Evolutionary conservation across 2,329 filamentous ascomycete genomes (phyloP), one percentile per base, ranked within the genome.

Genomic region (Chrysoporthe cubensis): DNA sequence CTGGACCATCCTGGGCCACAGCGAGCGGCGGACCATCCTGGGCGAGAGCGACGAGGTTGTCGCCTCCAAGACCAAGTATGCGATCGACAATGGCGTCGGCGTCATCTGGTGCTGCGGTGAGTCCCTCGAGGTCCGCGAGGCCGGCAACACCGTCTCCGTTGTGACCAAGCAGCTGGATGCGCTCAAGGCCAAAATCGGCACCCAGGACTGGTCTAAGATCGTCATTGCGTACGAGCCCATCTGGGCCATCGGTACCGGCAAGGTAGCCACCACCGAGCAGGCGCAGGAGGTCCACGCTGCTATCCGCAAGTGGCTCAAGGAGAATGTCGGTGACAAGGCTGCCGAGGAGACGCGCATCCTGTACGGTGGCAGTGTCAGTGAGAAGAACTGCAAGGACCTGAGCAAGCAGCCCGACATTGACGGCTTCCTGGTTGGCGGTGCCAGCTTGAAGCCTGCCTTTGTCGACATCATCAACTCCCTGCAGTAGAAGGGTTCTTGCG

Each of bases 201-300:
- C 88, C 75, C 46, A 58, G n/a, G 92, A 97, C 84, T 99, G 96
- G 96, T 88, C 85, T 77, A 96, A 96, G 85, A 88, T 99, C 72
- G 96, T 99, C 79, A 88, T 99, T 76, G 96, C 96, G 77, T 99
- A 99, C 83, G 96, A 99, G 88, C 96, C 96, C 77, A 96, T 99
- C 86, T 99, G 96, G 95, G 94, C 89, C 79, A 91, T 90, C 74
- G 95, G 95, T 75, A 98, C 96, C 73, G 96, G 96, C 81, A 96
- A 96, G 85, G 93, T 96, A 73, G 93, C 93, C 74, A 91, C 90
- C 71, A 94, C 90, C 69, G 86, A 93, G 83, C 94, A 97, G 87
- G 94, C 94, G 68, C 94, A 97, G 85, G 93, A 97, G 80, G 93
- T 96, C 69, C 94, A 97, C 85, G 92, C 90, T 76, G 93, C 91